A percentile compares a stretch with the other conserved stretches of the same genome.
These are phyloP conservation scores for Gastrolobium bilobum DNA, from an alignment of 306 rosid genomes.

Conservation along the genomic window DNA sequence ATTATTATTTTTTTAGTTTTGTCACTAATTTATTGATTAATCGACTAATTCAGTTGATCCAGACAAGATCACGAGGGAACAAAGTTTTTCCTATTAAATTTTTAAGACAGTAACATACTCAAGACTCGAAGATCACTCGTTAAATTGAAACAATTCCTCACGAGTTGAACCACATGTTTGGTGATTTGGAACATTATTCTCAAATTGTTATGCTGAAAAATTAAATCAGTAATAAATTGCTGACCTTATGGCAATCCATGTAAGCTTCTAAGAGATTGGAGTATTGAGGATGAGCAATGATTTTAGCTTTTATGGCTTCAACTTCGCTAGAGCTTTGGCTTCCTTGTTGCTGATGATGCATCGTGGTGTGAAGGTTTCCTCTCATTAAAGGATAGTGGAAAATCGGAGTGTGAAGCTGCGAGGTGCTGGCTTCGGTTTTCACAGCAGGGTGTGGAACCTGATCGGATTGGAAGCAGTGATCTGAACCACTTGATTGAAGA, in stretches of 20 bases:
- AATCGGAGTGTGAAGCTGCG: conserved; percentile 67
- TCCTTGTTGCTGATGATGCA: conserved; percentile 55
- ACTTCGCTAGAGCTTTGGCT: conserved; percentile 59
- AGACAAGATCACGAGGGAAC: too few species aligned
- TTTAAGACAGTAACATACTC: too few species aligned
- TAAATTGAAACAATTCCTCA: too few species aligned
- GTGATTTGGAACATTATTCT: background rate
- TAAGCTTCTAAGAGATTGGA: conserved; percentile 87
- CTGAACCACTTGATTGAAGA: conserved; percentile 70
- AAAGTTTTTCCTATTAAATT: too few species aligned
- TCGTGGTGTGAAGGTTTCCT: conserved; percentile 36
- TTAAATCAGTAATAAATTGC: background rate
- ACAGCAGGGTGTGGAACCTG: conserved; percentile 59
- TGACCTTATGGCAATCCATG: conserved; percentile 97
- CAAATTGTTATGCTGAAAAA: background rate
- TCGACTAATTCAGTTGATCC: too few species aligned
- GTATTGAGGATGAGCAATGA: conserved; percentile 93
- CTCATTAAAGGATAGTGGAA: conserved; percentile 73
- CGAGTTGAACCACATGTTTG: too few species aligned
- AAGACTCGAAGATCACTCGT: too few species aligned
- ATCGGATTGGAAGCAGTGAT: conserved; percentile 61
- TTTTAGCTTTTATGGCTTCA: conserved; percentile 91
- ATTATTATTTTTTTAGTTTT: too few species aligned
- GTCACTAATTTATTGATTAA: too few species aligned
- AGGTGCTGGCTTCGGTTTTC: conserved; percentile 73